Conservation (phyloP, 805 yeast genomes). For the Crinitomyces ghanaensis region DNA sequence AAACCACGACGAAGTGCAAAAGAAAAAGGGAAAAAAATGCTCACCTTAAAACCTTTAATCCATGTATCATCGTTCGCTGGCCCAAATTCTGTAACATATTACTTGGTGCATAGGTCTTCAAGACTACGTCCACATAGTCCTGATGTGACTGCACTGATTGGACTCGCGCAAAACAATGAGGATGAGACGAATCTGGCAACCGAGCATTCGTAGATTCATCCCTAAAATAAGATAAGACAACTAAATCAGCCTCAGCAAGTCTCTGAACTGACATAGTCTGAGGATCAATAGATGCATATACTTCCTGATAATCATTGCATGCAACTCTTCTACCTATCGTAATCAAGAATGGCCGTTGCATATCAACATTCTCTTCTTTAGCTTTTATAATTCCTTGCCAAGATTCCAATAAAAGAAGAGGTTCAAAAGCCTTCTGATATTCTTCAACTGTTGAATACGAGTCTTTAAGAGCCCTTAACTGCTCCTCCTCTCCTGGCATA, state of each 20-base stretch:
- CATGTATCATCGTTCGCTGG: slow-evolving; percentile 53
- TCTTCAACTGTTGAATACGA: slow-evolving; percentile 47
- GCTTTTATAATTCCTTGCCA: slow-evolving; percentile 85
- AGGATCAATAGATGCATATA: slow-evolving; percentile 60
- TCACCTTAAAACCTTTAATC: slow-evolving; percentile 56
- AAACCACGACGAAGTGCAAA: too few relatives aligned
- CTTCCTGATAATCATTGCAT: slow-evolving; percentile 79
- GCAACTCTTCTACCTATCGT: slow-evolving; percentile 70
- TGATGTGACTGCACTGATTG: slow-evolving; percentile 43
- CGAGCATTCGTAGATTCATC: slow-evolving; percentile 16
- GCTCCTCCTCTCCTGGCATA: slow-evolving; percentile 36
- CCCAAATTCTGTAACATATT: slow-evolving; percentile 43
- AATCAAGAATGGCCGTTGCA: slow-evolving; percentile 49
- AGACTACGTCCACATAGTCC: slow-evolving; percentile 62
- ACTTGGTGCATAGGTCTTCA: slow-evolving; percentile 45
- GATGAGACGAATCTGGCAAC: slow-evolving; percentile 13
- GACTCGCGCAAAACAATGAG: slow-evolving; percentile 70
- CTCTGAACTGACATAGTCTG: slow-evolving; percentile 38
- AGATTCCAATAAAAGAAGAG: slow-evolving; percentile 74
- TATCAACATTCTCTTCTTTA: slow-evolving; percentile 40
- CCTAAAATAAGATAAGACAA: slow-evolving; percentile 49
- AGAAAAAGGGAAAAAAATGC: background rate
- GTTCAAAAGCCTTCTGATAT: slow-evolving; percentile 62
- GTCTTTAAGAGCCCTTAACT: slow-evolving; percentile 41
- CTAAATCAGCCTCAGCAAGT: slow-evolving; percentile 64